phyloP scores from a whole-genome alignment of 371 early-diverging fungal genomes.

The Mortierella sp. region DNA sequence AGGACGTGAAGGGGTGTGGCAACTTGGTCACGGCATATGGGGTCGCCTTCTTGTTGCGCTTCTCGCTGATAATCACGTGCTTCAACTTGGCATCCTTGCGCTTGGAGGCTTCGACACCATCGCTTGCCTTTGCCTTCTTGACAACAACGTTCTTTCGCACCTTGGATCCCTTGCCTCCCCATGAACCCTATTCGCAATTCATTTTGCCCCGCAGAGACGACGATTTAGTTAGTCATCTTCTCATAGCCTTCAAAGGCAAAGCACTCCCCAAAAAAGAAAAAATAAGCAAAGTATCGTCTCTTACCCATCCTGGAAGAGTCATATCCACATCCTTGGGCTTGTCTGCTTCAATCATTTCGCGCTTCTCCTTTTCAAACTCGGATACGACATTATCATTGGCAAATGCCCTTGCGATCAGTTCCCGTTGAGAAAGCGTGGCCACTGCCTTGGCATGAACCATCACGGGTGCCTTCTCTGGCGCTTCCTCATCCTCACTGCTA shows the following conservation, averaged over 20 bases:
- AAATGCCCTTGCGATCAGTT: constrained; percentile 94
- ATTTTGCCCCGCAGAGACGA: neutral
- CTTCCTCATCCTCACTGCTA: constrained; percentile 54
- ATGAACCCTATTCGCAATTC: constrained; percentile 68
- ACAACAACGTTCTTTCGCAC: constrained; percentile 70
- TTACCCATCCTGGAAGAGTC: constrained; percentile 93
- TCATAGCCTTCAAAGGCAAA: too few relatives aligned
- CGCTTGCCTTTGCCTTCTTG: constrained; percentile 63
- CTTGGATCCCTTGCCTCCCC: constrained; percentile 85
- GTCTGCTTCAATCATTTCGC: constrained; percentile 71
- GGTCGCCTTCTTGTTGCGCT: constrained; percentile 76
- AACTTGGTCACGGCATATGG: constrained; percentile 79
- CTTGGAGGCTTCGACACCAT: constrained; percentile 72
- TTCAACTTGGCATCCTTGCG: constrained; percentile 85
- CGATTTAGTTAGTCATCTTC: too few relatives aligned
- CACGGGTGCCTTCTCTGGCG: constrained; percentile 42
- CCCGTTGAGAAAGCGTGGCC: constrained; percentile 78
- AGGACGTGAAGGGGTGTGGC: constrained; percentile 87
- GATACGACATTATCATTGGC: constrained; percentile 90
- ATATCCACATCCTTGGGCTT: constrained; percentile 81
- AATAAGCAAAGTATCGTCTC: constrained; percentile 1
- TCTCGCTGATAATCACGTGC: constrained; percentile 94
- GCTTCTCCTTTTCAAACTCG: constrained; percentile 92
- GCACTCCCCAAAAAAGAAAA: too few relatives aligned
- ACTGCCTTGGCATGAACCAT: constrained; percentile 63